Evolutionary conservation across 2,329 filamentous ascomycete species (phyloP).

Genomic region (Colletotrichum eleusines): DNA sequence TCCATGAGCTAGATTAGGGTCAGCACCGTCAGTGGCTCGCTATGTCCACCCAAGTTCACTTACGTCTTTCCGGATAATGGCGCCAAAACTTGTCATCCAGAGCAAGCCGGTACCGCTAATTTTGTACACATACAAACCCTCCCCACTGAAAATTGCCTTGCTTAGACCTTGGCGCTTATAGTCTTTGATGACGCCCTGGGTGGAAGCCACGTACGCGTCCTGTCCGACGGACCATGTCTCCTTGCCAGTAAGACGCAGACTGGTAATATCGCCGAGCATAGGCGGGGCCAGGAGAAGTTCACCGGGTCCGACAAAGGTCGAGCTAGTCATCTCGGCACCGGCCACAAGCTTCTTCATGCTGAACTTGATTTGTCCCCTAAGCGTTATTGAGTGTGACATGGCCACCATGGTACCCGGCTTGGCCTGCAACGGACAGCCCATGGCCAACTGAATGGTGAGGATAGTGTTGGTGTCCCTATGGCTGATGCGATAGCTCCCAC

Average conservation of each 20-base stretch:
- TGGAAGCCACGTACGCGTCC: conserved; percentile 87
- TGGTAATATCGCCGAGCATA: conserved; percentile 86
- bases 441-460: conserved; percentile 88
- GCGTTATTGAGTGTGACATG: conserved; percentile 89
- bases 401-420: conserved; percentile 93
- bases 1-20: conserved; percentile 60
- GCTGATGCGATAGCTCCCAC: conserved; percentile 92
- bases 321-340: conserved; percentile 82
- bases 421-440: conserved; percentile 84
- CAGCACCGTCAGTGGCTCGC: conserved; percentile 17
- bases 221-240: conserved; percentile 88
- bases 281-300: conserved; percentile 87
- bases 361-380: conserved; percentile 87
- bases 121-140: conserved; percentile 91
- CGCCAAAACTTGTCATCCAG: conserved; percentile 94
- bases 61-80: conserved; percentile 94
- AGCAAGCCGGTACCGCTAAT: conserved; percentile 83
- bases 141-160: conserved; percentile 94
- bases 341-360: conserved; percentile 91
- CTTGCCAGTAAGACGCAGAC: conserved; percentile 77
- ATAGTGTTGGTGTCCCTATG: conserved; percentile 93
- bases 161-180: conserved; percentile 87
- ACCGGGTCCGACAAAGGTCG: conserved; percentile 88
- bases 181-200: conserved; percentile 88
- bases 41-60: conserved; percentile 51